These are phyloP conservation scores for Tricholoma saponaceum DNA, from an alignment of 768 basidiomycete genomes.

Conservation along the genomic window DNA sequence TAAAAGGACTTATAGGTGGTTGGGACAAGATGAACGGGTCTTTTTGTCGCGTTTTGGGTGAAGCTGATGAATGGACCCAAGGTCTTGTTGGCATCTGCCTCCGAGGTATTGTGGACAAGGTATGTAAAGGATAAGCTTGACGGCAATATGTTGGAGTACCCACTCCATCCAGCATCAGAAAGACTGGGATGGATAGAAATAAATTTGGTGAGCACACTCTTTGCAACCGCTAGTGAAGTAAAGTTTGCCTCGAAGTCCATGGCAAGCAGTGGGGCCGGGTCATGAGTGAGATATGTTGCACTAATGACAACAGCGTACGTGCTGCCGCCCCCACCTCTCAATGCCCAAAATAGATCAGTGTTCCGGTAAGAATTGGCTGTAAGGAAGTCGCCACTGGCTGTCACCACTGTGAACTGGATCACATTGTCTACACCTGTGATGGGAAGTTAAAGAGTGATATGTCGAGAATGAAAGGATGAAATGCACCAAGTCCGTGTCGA, in stretches of 20 bases:
- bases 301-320: constrained; percentile 26
- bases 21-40: no score
- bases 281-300: constrained; percentile 5
- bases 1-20: neutral
- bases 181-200: constrained; percentile 1
- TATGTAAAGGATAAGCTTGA: neutral
- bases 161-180: constrained; percentile 1
- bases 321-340: constrained; percentile 39
- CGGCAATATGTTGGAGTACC: neutral
- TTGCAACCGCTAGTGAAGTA: neutral
- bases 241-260: neutral
- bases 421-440: constrained; percentile 21
- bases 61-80: constrained; percentile 4
- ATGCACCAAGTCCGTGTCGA: constrained; percentile 32
- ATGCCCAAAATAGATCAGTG: constrained; percentile 43
- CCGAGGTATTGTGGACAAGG: neutral
- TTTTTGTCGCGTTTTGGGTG: neutral
- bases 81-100: neutral
- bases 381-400: constrained; percentile 30
- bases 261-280: neutral
- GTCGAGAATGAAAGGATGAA: neutral
- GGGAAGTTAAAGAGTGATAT: neutral
- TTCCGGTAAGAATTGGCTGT: constrained; percentile 33
- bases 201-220: constrained; percentile 4
- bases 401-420: constrained; percentile 36